Conservation (phyloP, 768 basidiomycete genomes). For the Rhizopogon sp. region DNA sequence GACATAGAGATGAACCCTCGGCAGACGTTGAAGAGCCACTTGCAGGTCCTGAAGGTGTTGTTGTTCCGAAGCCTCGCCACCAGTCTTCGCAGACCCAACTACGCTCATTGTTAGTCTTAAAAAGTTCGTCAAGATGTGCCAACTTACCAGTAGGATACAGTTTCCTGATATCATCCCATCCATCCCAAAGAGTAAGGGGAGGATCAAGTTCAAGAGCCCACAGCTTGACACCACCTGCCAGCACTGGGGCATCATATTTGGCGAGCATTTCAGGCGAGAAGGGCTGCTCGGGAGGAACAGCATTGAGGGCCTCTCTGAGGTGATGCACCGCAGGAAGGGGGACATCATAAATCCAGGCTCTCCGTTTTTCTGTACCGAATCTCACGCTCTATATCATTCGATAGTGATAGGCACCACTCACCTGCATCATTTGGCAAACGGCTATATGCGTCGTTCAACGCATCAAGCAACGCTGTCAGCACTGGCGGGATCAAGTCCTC, state of each 20-base stretch:
- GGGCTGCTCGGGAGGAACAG: constrained; percentile 45
- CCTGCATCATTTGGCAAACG: constrained; percentile 59
- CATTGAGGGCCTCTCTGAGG: constrained; percentile 81
- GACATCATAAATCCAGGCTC: constrained; percentile 93
- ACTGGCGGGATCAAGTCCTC: constrained; percentile 71
- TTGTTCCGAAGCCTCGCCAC: constrained; percentile 48
- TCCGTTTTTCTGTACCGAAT: constrained; percentile 62
- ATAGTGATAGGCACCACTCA: constrained; percentile 25
- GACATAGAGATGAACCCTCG: constrained; percentile 75
- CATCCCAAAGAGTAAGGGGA: constrained; percentile 79
- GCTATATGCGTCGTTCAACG: constrained; percentile 58
- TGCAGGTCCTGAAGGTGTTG: constrained; percentile 61
- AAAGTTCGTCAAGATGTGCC: not conserved
- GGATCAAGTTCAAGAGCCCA: constrained; percentile 92
- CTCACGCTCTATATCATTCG: not conserved
- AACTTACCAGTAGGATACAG: constrained; percentile 68
- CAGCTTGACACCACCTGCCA: constrained; percentile 81
- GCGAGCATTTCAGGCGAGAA: constrained; percentile 52
- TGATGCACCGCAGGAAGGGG: constrained; percentile 80
- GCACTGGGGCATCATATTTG: constrained; percentile 80
- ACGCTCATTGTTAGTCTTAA: not conserved
- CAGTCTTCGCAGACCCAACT: constrained; percentile 57
- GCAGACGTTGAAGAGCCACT: constrained; percentile 60
- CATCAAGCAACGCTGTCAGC: constrained; percentile 58
- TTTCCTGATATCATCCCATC: constrained; percentile 87